phyloP scores from a whole-genome alignment of 495 filamentous ascomycete genomes.

The Penicillium flavigenum region DNA sequence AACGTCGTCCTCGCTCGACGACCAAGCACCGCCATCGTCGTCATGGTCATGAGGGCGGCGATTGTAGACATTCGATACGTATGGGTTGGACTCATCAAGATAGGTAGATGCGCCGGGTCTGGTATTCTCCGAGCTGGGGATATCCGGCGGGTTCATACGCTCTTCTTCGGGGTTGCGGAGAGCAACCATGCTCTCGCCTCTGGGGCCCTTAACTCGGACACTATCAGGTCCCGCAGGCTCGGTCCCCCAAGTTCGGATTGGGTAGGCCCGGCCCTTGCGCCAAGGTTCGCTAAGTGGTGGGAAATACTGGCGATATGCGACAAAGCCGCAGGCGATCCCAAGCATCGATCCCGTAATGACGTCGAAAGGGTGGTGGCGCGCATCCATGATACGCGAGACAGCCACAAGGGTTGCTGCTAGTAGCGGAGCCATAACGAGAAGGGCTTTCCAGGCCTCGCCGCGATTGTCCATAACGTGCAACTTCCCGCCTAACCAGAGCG shows the following conservation, averaged over 20 bases:
- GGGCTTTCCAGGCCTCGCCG: constrained; percentile 71
- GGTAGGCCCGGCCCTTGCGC: constrained; percentile 62
- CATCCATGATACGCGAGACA: constrained; percentile 67
- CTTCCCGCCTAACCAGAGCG: constrained; percentile 57
- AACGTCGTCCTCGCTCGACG: constrained; percentile 45
- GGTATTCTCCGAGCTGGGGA: constrained; percentile 12
- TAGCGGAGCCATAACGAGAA: constrained; percentile 62
- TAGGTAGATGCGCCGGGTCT: constrained; percentile 8
- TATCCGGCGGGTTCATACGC: constrained; percentile 19
- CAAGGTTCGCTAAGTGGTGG: constrained; percentile 54
- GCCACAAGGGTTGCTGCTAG: constrained; percentile 56
- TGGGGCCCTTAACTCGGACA: constrained; percentile 3
- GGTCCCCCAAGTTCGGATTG: constrained; percentile 59
- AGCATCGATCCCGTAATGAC: constrained; percentile 76
- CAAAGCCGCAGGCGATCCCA: constrained; percentile 50
- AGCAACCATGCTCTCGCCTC: constrained; percentile 30
- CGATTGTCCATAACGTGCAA: constrained; percentile 62
- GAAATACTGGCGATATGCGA: constrained; percentile 57
- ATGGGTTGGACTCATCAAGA: constrained; percentile 24
- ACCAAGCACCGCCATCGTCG: constrained; percentile 38
- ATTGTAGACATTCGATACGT: constrained; percentile 27
- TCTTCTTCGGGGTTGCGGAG: constrained; percentile 39
- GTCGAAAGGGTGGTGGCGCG: constrained; percentile 85
- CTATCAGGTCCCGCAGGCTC: constrained; percentile 33
- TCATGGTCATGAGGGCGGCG: constrained; percentile 34